phyloP scores from a whole-genome alignment of 352 stramenopile species.

The Pythium brassicae region DNA sequence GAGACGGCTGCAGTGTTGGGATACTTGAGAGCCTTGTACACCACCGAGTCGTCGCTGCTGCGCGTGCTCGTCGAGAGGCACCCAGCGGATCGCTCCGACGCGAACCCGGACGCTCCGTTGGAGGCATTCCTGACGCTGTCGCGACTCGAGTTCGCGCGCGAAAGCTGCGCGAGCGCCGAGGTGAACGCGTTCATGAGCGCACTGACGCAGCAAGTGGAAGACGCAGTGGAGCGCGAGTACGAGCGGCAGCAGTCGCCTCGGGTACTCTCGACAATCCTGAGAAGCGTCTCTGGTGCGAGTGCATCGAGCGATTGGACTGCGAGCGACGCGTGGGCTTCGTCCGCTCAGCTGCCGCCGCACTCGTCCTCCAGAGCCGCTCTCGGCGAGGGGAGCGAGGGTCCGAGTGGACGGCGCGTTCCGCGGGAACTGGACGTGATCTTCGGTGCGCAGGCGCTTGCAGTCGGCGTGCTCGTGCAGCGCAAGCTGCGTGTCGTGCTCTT shows the following conservation, averaged over 20 bases:
- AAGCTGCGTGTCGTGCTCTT: slow-evolving; percentile 48
- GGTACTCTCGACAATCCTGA: slow-evolving; percentile 30
- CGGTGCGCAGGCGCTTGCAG: slow-evolving; percentile 31
- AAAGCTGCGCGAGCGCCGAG: slow-evolving; percentile 23
- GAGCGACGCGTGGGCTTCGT: neutral
- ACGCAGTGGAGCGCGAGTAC: slow-evolving; percentile 25
- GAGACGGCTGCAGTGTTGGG: slow-evolving; percentile 6
- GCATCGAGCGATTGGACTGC: neutral
- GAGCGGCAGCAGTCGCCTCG: slow-evolving; percentile 8
- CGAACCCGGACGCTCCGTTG: slow-evolving; percentile 5
- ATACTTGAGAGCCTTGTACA: slow-evolving; percentile 11
- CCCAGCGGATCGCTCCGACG: neutral
- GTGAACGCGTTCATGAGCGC: slow-evolving; percentile 32
- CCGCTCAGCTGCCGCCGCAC: too few species aligned
- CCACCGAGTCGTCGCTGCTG: neutral
- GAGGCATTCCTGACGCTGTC: slow-evolving; percentile 24
- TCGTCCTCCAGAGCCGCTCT: too few species aligned
- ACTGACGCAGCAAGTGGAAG: slow-evolving; percentile 40
- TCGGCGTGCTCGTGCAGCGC: slow-evolving; percentile 45
- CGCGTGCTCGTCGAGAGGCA: slow-evolving; percentile 2
- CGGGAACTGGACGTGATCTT: slow-evolving; percentile 30
- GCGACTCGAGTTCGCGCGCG: slow-evolving; percentile 46
- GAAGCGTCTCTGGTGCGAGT: slow-evolving; percentile 10
- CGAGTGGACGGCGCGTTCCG: too few species aligned
- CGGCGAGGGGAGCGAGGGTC: too few species aligned